phyloP scores from a whole-genome alignment of 768 basidiomycete genomes.

The Tulasnella sp. region DNA sequence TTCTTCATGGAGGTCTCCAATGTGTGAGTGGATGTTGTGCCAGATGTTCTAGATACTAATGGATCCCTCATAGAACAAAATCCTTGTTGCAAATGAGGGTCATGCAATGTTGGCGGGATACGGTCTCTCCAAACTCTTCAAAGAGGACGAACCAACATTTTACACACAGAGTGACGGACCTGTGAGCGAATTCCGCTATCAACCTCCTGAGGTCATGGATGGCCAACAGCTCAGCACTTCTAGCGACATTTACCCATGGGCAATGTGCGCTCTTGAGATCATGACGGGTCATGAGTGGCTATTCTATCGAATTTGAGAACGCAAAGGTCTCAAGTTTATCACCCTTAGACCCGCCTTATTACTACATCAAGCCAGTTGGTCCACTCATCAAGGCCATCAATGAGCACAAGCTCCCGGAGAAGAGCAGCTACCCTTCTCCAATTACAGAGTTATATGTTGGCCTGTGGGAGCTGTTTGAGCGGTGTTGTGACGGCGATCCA shows the following conservation, averaged over 20 bases:
- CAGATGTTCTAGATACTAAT: too few species aligned
- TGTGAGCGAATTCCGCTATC: background rate
- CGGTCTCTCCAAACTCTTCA: background rate
- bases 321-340: background rate
- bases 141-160: background rate
- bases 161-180: background rate
- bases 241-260: slow-evolving; percentile 12
- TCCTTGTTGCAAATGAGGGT: slow-evolving; percentile 4
- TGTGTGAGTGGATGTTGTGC: too few species aligned
- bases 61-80: too few species aligned
- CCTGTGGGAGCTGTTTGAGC: background rate
- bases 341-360: background rate
- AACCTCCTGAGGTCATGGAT: background rate
- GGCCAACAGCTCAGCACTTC: background rate
- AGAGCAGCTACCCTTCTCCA: background rate
- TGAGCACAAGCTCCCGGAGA: background rate
- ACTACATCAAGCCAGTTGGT: background rate
- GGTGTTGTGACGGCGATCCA: background rate
- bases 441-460: background rate
- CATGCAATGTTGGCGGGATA: background rate
- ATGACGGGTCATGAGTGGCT: background rate
- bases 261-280: slow-evolving; percentile 10
- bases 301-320: background rate
- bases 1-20: slow-evolving; percentile 5
- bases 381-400: background rate